Percentiles rank a stretch among this genome's conserved stretches.
Conservation (phyloP, 1,139 yeast species). For the Yamadazyma membranifaciens region DNA sequence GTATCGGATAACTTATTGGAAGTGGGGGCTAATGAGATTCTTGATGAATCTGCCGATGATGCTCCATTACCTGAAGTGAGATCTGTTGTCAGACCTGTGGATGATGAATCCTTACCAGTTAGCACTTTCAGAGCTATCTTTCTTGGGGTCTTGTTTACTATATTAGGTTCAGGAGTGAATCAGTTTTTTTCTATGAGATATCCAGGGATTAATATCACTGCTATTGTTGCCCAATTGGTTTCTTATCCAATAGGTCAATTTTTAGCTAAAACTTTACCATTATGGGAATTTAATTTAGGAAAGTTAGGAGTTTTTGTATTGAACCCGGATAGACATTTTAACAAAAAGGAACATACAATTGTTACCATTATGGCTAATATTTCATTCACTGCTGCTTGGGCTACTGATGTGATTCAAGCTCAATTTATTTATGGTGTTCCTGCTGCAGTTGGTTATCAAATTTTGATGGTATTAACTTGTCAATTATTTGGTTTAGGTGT, state of each 20-base stretch:
- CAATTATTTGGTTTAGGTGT: constrained; percentile 65
- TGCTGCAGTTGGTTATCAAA: constrained; percentile 36
- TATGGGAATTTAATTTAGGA: constrained; percentile 26
- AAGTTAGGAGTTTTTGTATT: constrained; percentile 26
- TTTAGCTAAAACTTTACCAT: constrained; percentile 42
- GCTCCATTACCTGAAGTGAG: constrained; percentile 66
- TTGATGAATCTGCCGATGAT: constrained; percentile 38
- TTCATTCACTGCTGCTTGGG: constrained; percentile 59
- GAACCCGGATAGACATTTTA: constrained; percentile 62
- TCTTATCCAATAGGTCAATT: constrained; percentile 62
- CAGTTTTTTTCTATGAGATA: constrained; percentile 58
- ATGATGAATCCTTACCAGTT: constrained; percentile 54
- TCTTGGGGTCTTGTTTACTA: constrained; percentile 50
- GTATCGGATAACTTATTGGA: not conserved
- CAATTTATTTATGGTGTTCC: constrained; percentile 49
- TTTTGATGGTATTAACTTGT: constrained; percentile 52
- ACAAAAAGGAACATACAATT: constrained; percentile 62
- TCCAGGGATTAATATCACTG: constrained; percentile 53
- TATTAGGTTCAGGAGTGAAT: constrained; percentile 61
- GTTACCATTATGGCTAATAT: constrained; percentile 55
- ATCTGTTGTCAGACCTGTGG: constrained; percentile 64
- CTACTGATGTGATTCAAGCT: constrained; percentile 58
- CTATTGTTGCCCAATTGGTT: constrained; percentile 56
- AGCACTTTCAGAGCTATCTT: constrained; percentile 65
- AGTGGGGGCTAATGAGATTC: constrained; percentile 3